A percentile compares a stretch with the other conserved stretches of the same genome.
These are phyloP conservation scores for Effrenium voratum DNA, from an alignment of 73 alveolate genomes.

Conservation along the genomic window DNA sequence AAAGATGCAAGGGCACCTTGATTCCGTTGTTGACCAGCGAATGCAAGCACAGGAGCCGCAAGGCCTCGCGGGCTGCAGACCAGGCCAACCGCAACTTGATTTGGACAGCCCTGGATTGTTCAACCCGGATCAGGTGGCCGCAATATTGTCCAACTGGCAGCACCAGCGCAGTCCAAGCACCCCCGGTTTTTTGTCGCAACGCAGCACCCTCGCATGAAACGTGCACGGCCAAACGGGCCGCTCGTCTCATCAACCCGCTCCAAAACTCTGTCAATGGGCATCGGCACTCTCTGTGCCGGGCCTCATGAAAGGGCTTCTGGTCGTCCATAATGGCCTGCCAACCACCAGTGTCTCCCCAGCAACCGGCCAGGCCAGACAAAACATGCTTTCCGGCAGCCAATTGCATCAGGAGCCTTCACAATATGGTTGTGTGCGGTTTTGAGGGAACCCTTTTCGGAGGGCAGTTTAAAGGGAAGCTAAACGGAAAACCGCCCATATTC, in stretches of 20 bases:
- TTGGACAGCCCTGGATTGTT: neutral
- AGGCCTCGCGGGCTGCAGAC: neutral
- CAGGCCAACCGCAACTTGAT: too few relatives aligned
- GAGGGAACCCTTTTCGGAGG: too few relatives aligned
- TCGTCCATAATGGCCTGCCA: conserved; percentile 62
- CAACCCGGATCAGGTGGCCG: neutral
- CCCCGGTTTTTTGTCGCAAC: neutral
- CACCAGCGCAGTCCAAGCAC: neutral
- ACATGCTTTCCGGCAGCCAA: too few relatives aligned
- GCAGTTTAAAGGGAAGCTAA: too few relatives aligned
- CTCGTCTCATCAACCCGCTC: neutral
- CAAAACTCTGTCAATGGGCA: neutral
- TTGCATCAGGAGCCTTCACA: too few relatives aligned
- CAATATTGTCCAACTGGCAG: neutral
- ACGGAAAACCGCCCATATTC: too few relatives aligned
- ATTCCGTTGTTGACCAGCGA: conserved; percentile 93
- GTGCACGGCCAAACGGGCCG: too few relatives aligned
- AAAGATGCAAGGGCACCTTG: conserved; percentile 26
- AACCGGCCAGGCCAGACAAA: too few relatives aligned
- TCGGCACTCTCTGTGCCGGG: neutral
- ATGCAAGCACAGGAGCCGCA: conserved; percentile 69
- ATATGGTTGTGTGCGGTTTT: too few relatives aligned
- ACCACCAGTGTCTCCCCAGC: too few relatives aligned
- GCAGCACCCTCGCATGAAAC: neutral
- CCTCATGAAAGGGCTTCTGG: conserved; percentile 92